phyloP scores from a whole-genome alignment of 2,329 filamentous ascomycete species.

The Fusarium continuum region DNA sequence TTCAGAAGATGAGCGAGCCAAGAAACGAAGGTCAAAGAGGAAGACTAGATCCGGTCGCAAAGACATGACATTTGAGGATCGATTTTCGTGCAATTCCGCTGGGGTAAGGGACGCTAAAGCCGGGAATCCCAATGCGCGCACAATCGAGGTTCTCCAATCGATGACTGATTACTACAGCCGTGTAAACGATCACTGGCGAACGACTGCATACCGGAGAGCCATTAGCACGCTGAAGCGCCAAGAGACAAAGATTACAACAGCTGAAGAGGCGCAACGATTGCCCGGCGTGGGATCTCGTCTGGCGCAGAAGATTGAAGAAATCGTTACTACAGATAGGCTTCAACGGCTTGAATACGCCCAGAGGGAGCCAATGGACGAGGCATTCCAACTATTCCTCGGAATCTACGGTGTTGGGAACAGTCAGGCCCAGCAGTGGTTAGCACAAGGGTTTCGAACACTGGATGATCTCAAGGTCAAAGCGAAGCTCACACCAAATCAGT shows the following conservation, averaged over 20 bases:
- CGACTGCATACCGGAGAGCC: conserved; percentile 77
- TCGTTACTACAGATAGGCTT: conserved; percentile 77
- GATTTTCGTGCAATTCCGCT: conserved; percentile 64
- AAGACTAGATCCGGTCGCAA: conserved; percentile 42
- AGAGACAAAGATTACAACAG: conserved; percentile 69
- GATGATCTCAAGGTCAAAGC: conserved; percentile 72
- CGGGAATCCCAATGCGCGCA: conserved; percentile 76
- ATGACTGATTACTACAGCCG: conserved; percentile 83
- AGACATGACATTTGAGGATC: conserved; percentile 54
- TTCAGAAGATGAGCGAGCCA: conserved; percentile 38
- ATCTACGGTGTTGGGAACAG: conserved; percentile 81
- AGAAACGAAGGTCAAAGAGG: conserved; percentile 28
- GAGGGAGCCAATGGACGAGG: conserved; percentile 70
- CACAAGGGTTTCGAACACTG: conserved; percentile 77
- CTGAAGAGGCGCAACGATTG: conserved; percentile 73
- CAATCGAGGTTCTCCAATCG: conserved; percentile 78
- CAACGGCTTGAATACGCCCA: conserved; percentile 76
- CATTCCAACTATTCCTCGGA: conserved; percentile 75
- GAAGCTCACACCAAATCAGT: conserved; percentile 73
- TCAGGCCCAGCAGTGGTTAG: conserved; percentile 79
- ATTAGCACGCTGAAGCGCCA: conserved; percentile 78
- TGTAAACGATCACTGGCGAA: conserved; percentile 80
- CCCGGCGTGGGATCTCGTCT: conserved; percentile 76
- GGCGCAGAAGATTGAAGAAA: conserved; percentile 89
- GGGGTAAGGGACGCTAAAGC: conserved; percentile 55